Conservation (phyloP, 176 grass and related monocot species). For the Secale cereale region DNA sequence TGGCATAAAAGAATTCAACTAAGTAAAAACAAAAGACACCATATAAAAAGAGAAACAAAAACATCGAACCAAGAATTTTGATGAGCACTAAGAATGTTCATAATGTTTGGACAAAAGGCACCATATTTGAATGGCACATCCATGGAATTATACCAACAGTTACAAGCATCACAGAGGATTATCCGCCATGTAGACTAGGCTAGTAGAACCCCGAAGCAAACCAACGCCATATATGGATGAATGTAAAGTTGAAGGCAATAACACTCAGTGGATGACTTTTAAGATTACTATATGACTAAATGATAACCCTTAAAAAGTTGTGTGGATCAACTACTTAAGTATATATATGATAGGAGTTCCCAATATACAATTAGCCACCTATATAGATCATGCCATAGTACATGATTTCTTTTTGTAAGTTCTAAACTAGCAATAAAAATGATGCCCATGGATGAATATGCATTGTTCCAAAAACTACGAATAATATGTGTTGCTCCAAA, state of each 20-base stretch:
- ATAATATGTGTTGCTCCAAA: not conserved
- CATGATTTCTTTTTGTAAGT: too few relatives aligned
- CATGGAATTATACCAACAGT: not conserved
- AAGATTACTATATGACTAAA: not conserved
- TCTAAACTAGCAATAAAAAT: too few relatives aligned
- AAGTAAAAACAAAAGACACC: not conserved
- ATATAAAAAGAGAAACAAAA: not conserved
- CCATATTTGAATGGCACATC: not conserved
- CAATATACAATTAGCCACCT: too few relatives aligned
- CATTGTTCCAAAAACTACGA: too few relatives aligned
- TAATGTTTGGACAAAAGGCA: not conserved
- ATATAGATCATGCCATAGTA: too few relatives aligned
- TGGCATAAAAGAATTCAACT: conserved; percentile 18
- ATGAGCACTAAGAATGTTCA: too few relatives aligned
- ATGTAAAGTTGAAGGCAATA: not conserved
- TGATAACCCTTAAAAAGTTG: too few relatives aligned
- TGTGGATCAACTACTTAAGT: too few relatives aligned
- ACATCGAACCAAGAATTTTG: not conserved
- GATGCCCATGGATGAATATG: too few relatives aligned
- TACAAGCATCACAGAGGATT: not conserved
- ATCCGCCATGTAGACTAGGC: not conserved
- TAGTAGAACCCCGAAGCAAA: conserved; percentile 5
- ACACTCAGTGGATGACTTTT: not conserved
- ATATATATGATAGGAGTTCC: too few relatives aligned
- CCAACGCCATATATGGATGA: not conserved